These are phyloP conservation scores for Rubia balearica DNA, from an alignment of 305 asterid genomes.

Conservation along the genomic window DNA sequence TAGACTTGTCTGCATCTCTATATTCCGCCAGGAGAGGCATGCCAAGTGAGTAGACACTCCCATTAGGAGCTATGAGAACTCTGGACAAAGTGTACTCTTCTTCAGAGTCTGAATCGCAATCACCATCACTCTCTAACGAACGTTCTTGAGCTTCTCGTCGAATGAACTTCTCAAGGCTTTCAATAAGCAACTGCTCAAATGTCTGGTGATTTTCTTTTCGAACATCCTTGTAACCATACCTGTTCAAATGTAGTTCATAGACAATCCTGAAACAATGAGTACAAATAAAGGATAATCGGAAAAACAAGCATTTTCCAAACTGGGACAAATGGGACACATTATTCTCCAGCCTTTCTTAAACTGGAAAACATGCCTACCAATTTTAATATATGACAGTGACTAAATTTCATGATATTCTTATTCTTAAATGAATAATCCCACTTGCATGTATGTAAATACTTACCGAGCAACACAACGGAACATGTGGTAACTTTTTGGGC, in stretches of 20 bases:
- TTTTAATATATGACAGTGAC: background rate
- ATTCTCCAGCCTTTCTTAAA: background rate
- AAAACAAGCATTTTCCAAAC: background rate
- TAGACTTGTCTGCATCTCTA: conserved; percentile 43
- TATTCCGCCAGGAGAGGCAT: conserved; percentile 78
- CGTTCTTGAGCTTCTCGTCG: conserved; percentile 96
- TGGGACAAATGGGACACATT: background rate
- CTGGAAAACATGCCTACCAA: background rate
- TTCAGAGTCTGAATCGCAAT: conserved; percentile 63
- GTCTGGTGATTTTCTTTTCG: conserved; percentile 96
- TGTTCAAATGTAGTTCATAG: conserved; percentile 27
- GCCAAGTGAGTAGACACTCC: conserved; percentile 78
- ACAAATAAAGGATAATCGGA: background rate
- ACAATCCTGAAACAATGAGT: background rate
- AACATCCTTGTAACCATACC: conserved; percentile 97
- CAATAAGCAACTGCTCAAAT: conserved; percentile 92
- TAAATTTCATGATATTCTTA: background rate
- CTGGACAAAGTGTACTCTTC: conserved; percentile 58
- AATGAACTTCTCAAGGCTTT: conserved; percentile 94
- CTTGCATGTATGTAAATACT: conserved; percentile 11
- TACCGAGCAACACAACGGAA: conserved; percentile 99
- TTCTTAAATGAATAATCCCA: background rate
- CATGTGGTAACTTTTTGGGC: conserved; percentile 87
- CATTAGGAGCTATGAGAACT: conserved; percentile 78
- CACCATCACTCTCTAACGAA: conserved; percentile 87